Percentiles rank a stretch among this genome's conserved stretches.
Evolutionary conservation across 805 yeast genomes (phyloP).

Genomic region (Pichia membranifaciens): DNA sequence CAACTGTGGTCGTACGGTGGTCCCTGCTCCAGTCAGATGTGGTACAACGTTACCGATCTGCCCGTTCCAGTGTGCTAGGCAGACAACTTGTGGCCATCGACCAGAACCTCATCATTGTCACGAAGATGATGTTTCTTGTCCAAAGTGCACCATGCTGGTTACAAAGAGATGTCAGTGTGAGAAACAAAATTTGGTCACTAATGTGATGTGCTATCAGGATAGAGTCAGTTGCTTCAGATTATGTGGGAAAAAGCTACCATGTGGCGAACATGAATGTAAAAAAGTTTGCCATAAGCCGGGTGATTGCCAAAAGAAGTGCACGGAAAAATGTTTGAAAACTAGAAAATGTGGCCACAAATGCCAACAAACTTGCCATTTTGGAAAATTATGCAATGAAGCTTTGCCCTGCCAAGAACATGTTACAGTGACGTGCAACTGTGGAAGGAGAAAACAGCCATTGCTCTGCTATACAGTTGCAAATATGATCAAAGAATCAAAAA

Average conservation of each 20-base stretch:
- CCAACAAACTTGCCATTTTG: conserved; percentile 55
- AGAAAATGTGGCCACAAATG: conserved; percentile 70
- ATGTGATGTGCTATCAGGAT: conserved; percentile 64
- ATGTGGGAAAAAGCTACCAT: conserved; percentile 47
- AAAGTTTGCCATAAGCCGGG: conserved; percentile 52
- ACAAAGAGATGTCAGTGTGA: conserved; percentile 29
- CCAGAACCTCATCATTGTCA: conserved; percentile 74
- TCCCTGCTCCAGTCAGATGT: conserved; percentile 81
- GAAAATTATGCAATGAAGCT: conserved; percentile 42
- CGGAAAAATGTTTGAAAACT: conserved; percentile 48
- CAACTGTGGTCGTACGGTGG: conserved; percentile 71
- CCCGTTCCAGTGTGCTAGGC: conserved; percentile 55
- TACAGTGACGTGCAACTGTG: conserved; percentile 57
- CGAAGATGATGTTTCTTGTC: conserved; percentile 56
- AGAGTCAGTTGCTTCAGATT: conserved; percentile 62
- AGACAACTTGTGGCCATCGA: conserved; percentile 61
- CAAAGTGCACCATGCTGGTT: conserved; percentile 57
- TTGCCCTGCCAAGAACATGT: conserved; percentile 48
- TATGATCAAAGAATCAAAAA: conserved; percentile 7
- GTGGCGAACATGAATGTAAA: conserved; percentile 48
- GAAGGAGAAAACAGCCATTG: conserved; percentile 41
- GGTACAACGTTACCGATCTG: conserved; percentile 67
- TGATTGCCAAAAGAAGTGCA: conserved; percentile 57
- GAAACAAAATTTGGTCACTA: conserved; percentile 37
- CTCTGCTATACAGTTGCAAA: conserved; percentile 42